Evolutionary conservation across 2,329 filamentous ascomycete genomes (phyloP).

Genomic region (Podosphaera fusca): DNA sequence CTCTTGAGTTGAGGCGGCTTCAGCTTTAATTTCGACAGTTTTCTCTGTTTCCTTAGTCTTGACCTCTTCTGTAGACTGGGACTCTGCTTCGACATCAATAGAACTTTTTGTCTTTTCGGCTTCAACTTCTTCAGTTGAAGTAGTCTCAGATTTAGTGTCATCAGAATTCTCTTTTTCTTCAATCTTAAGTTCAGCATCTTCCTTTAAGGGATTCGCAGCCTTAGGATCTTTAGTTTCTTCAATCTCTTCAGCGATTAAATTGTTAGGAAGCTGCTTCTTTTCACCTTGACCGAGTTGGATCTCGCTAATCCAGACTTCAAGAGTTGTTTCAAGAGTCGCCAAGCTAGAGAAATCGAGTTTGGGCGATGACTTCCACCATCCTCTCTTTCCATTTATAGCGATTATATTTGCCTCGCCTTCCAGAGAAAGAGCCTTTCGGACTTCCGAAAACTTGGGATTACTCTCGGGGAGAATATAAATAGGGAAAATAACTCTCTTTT

Average conservation of each 20-base stretch:
- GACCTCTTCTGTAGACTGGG: too few species aligned
- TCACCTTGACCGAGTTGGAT: conserved; percentile 71
- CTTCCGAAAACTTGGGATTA: conserved; percentile 29
- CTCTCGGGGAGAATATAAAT: conserved; percentile 50
- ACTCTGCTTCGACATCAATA: too few species aligned
- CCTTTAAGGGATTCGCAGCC: too few species aligned
- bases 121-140: too few species aligned
- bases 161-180: too few species aligned
- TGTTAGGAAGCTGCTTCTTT: conserved; percentile 51
- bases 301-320: conserved; percentile 78
- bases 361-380: conserved; percentile 60
- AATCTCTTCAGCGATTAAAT: conserved; percentile 24
- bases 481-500: conserved; percentile 51
- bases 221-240: conserved; percentile 5
- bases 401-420: conserved; percentile 43
- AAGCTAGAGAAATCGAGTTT: conserved; percentile 1
- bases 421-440: conserved; percentile 42
- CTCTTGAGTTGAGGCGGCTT: too few species aligned
- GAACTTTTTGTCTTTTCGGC: too few species aligned
- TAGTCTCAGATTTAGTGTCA: too few species aligned
- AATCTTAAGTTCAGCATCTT: too few species aligned
- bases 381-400: conserved; percentile 62
- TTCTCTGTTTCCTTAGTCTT: too few species aligned
- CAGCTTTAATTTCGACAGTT: too few species aligned
- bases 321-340: conserved; percentile 20